phyloP scores from a whole-genome alignment of 73 alveolate genomes.

The Symbiodinium natans region DNA sequence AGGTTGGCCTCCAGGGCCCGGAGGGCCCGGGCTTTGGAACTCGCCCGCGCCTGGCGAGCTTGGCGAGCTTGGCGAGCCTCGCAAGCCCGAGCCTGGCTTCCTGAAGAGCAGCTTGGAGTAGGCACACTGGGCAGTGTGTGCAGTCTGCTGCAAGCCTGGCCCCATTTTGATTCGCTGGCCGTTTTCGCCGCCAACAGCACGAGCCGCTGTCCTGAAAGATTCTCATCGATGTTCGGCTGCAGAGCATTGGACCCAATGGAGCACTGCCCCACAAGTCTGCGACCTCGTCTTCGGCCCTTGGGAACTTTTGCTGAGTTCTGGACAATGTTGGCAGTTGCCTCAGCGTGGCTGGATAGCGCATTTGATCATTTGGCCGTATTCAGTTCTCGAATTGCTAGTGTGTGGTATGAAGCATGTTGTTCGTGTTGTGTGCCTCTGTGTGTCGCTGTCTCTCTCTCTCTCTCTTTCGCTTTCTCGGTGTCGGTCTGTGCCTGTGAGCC shows the following conservation, averaged over 20 bases:
- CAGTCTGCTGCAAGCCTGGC: not conserved
- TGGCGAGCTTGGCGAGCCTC: not conserved
- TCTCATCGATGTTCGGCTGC: not conserved
- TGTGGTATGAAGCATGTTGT: too few relatives aligned
- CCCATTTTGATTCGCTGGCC: not conserved
- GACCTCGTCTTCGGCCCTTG: not conserved
- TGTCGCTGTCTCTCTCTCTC: too few relatives aligned
- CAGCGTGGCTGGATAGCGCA: too few relatives aligned
- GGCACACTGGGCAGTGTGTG: too few relatives aligned
- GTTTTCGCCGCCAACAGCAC: not conserved
- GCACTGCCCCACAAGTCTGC: not conserved
- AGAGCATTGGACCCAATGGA: not conserved
- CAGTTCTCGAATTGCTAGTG: too few relatives aligned
- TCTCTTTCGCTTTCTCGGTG: too few relatives aligned
- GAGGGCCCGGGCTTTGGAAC: not conserved
- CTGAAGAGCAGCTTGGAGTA: too few relatives aligned
- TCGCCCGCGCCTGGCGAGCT: not conserved
- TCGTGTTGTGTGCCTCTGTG: too few relatives aligned
- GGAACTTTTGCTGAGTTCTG: not conserved
- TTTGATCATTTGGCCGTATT: too few relatives aligned
- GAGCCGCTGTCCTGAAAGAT: not conserved
- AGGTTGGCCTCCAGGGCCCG: too few relatives aligned
- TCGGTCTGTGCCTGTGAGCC: too few relatives aligned
- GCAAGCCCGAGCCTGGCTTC: too few relatives aligned
- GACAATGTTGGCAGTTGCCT: not conserved